Conservation (phyloP, 78 protist species). For the Creolimax fragrantissima region DNA sequence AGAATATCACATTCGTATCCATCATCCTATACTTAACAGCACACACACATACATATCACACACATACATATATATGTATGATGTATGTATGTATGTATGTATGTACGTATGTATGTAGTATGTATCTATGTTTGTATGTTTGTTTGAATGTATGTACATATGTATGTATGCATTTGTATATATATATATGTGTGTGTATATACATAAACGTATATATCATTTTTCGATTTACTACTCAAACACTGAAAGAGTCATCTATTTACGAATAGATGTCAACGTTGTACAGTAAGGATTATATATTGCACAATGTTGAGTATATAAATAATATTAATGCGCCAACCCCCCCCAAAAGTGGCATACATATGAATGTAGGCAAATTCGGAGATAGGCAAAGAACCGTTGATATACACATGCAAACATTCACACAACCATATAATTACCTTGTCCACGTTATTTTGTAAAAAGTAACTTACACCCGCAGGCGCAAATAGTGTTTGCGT, state of each 20-base stretch:
- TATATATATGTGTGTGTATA: not conserved
- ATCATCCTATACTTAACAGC: not conserved
- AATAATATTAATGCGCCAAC: too few relatives aligned
- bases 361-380: too few relatives aligned
- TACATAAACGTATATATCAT: not conserved
- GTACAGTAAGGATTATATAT: too few relatives aligned
- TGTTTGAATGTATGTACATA: not conserved
- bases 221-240: too few relatives aligned
- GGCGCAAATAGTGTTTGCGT: not conserved
- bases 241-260: too few relatives aligned
- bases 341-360: too few relatives aligned
- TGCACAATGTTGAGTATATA: too few relatives aligned
- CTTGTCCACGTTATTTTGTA: not conserved
- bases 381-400: too few relatives aligned
- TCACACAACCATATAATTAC: too few relatives aligned
- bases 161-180: not conserved
- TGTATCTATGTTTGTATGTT: not conserved
- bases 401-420: too few relatives aligned
- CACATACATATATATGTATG: not conserved
- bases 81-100: not conserved
- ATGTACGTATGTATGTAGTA: not conserved
- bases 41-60: not conserved
- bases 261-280: too few relatives aligned
- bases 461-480: not conserved
- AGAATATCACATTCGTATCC: too few relatives aligned